phyloP scores from a whole-genome alignment of 2,329 filamentous ascomycete genomes.

The Blastomyces gilchristii region DNA sequence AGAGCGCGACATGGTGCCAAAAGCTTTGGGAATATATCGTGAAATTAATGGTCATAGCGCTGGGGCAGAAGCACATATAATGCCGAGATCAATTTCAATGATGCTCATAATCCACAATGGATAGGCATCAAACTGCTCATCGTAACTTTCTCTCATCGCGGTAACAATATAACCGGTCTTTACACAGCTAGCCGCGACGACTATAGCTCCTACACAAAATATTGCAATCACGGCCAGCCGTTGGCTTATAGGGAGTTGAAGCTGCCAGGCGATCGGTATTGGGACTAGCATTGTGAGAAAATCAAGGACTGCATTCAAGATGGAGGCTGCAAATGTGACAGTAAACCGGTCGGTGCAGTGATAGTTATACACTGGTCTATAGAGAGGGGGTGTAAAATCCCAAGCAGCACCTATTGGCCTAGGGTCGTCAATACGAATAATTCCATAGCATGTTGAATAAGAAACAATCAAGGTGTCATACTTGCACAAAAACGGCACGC shows the following conservation, averaged over 20 bases:
- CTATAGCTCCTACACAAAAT: background rate
- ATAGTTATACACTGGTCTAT: constrained; percentile 1
- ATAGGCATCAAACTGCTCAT: constrained; percentile 8
- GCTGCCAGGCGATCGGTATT: constrained; percentile 2
- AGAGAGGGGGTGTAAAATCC: constrained; percentile 1
- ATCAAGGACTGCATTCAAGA: background rate
- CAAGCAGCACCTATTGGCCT: constrained; percentile 2
- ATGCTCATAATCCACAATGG: constrained; percentile 7
- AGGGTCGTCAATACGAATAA: background rate
- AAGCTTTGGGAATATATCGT: constrained; percentile 1
- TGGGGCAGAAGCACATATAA: constrained; percentile 7
- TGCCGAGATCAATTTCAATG: constrained; percentile 8
- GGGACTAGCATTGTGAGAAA: constrained; percentile 6
- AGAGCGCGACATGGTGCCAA: background rate
- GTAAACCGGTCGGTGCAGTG: background rate
- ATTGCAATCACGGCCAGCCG: constrained; percentile 4
- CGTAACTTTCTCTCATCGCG: background rate
- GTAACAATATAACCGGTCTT: constrained; percentile 1
- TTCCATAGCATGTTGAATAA: background rate
- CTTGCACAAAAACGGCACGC: constrained; percentile 3
- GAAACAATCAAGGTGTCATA: background rate
- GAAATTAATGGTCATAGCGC: constrained; percentile 4
- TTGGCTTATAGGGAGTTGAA: constrained; percentile 4
- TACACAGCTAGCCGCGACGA: background rate
- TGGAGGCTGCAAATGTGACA: background rate